Percentiles rank a stretch among this genome's conserved stretches.
These are phyloP conservation scores for Cyclaneusma minus DNA, from an alignment of 2,329 filamentous ascomycete genomes.

Conservation along the genomic window DNA sequence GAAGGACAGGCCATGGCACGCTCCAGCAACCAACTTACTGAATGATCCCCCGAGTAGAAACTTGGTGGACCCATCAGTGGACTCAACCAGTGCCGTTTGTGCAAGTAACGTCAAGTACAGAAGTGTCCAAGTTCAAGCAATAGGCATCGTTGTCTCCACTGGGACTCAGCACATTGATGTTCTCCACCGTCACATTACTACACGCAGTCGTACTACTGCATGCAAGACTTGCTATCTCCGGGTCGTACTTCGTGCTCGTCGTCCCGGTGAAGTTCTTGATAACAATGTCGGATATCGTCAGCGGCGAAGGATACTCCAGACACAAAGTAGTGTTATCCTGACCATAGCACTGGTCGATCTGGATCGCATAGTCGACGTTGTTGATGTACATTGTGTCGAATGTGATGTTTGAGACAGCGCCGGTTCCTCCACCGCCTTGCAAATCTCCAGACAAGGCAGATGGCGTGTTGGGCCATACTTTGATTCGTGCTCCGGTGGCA, in stretches of 20 bases:
- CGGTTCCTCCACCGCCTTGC: conserved; percentile 47
- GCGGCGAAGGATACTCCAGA: conserved; percentile 34
- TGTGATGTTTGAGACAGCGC: conserved; percentile 49
- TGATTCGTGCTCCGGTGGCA: conserved; percentile 49
- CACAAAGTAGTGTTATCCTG: conserved; percentile 47
- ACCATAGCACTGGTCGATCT: conserved; percentile 50
- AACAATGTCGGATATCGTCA: conserved; percentile 39
- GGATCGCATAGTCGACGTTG: conserved; percentile 50
- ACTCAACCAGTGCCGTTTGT: no score
- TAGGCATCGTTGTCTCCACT: conserved; percentile 25
- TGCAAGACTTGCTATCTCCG: conserved; percentile 28
- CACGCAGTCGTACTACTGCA: conserved; percentile 31
- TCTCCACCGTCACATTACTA: conserved; percentile 29
- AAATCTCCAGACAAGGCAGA: conserved; percentile 41
- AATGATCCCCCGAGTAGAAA: no score
- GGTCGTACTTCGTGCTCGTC: conserved; percentile 28
- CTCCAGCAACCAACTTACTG: no score
- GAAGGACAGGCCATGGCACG: no score
- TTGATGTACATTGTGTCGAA: conserved; percentile 44
- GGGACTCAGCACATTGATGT: conserved; percentile 31
- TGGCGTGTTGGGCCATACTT: conserved; percentile 45
- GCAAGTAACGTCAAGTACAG: conserved; percentile 21
- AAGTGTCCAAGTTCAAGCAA: conserved; percentile 27
- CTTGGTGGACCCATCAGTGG: no score
- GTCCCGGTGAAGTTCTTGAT: conserved; percentile 41